Evolutionary conservation across 768 basidiomycete species (phyloP).

Genomic region (Vararia minispora): DNA sequence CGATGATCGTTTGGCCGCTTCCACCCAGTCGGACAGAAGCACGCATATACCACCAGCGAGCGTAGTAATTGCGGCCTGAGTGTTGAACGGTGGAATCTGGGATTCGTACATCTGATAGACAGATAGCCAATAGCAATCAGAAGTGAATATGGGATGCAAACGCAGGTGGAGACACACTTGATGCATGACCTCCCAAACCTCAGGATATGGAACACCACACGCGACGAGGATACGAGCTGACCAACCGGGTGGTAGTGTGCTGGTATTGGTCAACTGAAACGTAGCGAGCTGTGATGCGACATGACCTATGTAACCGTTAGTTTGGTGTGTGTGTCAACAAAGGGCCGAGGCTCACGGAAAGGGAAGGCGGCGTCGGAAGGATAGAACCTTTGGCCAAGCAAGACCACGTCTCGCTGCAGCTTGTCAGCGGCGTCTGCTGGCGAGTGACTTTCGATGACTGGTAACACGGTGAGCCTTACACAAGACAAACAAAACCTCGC

Average conservation of each 20-base stretch:
- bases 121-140: no score
- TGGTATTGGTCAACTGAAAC: constrained; percentile 54
- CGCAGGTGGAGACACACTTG: no score
- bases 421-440: constrained; percentile 45
- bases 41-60: constrained; percentile 76
- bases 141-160: no score
- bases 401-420: constrained; percentile 51
- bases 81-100: constrained; percentile 77
- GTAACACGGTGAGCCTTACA: no score
- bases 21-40: constrained; percentile 71
- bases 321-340: constrained; percentile 1
- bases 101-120: constrained; percentile 56
- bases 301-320: constrained; percentile 38
- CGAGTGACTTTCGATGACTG: no score
- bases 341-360: constrained; percentile 46
- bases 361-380: constrained; percentile 90
- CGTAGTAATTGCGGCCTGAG: constrained; percentile 66
- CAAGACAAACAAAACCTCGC: no score
- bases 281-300: constrained; percentile 66
- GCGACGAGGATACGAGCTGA: constrained; percentile 66
- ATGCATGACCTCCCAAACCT: constrained; percentile 79
- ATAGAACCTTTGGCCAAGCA: constrained; percentile 77
- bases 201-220: constrained; percentile 69
- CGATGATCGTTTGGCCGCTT: constrained; percentile 64
- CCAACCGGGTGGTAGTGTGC: constrained; percentile 66